A percentile compares a stretch with the other conserved stretches of the same genome.
These are phyloP conservation scores for Phoma sp. DNA, from an alignment of 2,329 filamentous ascomycete genomes.

Conservation along the genomic window DNA sequence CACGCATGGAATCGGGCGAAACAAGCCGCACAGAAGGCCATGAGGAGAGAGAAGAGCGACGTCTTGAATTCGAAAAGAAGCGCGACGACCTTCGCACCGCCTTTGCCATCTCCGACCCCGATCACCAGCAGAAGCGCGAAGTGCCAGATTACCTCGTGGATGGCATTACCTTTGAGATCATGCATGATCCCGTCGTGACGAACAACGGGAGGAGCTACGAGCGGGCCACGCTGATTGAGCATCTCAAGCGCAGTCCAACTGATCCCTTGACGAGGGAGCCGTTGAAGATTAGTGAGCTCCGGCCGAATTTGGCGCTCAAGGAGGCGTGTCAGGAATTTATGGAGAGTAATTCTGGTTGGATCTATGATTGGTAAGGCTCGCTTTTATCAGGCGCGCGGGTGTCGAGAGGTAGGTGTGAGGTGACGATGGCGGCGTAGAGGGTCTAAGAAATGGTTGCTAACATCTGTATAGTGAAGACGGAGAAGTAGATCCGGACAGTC, in stretches of 20 bases:
- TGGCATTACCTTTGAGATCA: constrained; percentile 76
- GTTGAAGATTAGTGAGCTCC: constrained; percentile 71
- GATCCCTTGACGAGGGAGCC: constrained; percentile 87
- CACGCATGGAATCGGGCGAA: constrained; percentile 42
- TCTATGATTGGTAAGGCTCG: constrained; percentile 78
- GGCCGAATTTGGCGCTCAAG: constrained; percentile 82
- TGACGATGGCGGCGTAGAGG: not conserved
- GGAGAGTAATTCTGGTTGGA: constrained; percentile 82
- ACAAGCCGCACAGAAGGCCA: constrained; percentile 54
- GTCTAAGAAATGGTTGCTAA: constrained; percentile 21
- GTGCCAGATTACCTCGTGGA: constrained; percentile 81
- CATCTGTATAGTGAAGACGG: constrained; percentile 34
- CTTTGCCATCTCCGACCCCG: constrained; percentile 57
- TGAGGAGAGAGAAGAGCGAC: constrained; percentile 59
- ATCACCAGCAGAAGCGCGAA: constrained; percentile 55
- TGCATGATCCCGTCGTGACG: constrained; percentile 75
- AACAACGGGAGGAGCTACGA: constrained; percentile 93
- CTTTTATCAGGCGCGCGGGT: constrained; percentile 21
- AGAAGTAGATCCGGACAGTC: constrained; percentile 32
- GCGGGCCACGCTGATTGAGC: constrained; percentile 82
- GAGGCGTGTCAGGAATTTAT: constrained; percentile 87
- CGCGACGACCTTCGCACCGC: constrained; percentile 54
- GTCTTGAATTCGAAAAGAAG: constrained; percentile 49
- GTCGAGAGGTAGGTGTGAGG: constrained; percentile 24
- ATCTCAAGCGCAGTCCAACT: constrained; percentile 75